Base-by-base conservation (phyloP, 441 rosid genomes). In the Gossypium gossypioides region DNA sequence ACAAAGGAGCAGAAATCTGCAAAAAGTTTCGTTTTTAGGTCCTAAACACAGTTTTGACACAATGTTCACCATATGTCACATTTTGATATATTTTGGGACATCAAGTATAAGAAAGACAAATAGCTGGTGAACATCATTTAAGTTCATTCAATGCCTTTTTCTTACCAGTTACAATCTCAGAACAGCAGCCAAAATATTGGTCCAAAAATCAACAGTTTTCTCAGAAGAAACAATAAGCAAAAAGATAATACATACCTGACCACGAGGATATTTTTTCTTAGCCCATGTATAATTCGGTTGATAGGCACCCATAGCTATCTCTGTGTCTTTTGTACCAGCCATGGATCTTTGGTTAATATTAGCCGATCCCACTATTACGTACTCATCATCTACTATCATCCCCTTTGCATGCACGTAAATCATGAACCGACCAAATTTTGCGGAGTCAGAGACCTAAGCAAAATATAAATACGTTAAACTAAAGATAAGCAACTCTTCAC, bases 321-420 rank as follows among this genome's bases (percentile, higher is more conserved):
- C 97, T 0, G 97, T 86, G 81, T 91, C 98, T 81, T 90, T 93
- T 2, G 96, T 81, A 51, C 98, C 98, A n/a, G 96, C 97, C 97
- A 93, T 86, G 34, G 98, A 93, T 85, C 98, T 85, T 84, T 93
- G 97, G 85, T 93, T 93, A 64, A 93, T 91, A 84, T 93, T 93
- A 37, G 97, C 98, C 60, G 98, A 93, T 82, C 98, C 98, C 40
- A 93, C 34, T 62, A 93, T 85, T 25, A 86, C 89, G 73, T 91
- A 93, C 78, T 93, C 98, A 61, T 93, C 98, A 77, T 91, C 98
- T 71, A 91, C 91, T 9, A 93, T 76, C 97, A 93, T 93, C 71
- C 98, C 98, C 76, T 93, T 93, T 42, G 97, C 96, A 76, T 93
- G 98, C 62, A 93, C 98, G 27, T 93, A 93, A 22, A 93, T 91